Base-by-base conservation (phyloP, 1,284 basidiomycete species). In the Cutaneotrichosporon dermatis region DNA sequence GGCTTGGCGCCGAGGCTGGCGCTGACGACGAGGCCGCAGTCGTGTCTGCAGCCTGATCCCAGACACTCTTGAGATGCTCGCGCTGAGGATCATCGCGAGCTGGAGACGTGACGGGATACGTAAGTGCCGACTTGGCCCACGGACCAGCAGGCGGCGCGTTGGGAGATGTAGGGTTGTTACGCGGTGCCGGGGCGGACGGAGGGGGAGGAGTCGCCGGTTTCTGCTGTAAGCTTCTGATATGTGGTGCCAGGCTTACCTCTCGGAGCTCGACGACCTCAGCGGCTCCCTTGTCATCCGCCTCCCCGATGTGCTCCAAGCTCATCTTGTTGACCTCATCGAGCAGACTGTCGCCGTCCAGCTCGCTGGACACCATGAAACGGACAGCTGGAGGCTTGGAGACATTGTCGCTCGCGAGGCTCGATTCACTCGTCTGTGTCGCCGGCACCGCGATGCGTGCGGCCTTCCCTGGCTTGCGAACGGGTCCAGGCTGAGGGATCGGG, bases 241-340 rank as follows among this genome's bases (percentile, higher is more conserved):
- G 25, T 3, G 25, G 25, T 25, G 25, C 3, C 25, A 25, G 25
- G 57, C 68, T 63, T 54, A 72, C 69, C 58, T 74, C 69, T 11
- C 46, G 49, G 10, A 59, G 44, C 10, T 42, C 64, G 3, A 48
- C 43, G 1, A 53, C 42, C 54, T 62, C 67, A 11, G 54, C 59
- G 49, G 13, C 57, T n/a, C 54, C 58, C 44, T 63, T 66, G 44
- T 69, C 66, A 16, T 59, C 64, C n/a, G 57, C 66, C 50, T 75
- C 75, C 13, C 65, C 73, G 10, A 77, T 66, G 33, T 68, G 69
- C 56, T 76, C 75, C 51, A 79, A 61, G 57, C 73, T 77, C 70
- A 76, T 77, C 67, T 77, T 76, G 63, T 77, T 77, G 8, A 79
- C 71, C 61, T 79, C 77, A 35, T 77, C 73, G 13, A 79, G 62